Evolutionary conservation across 1,139 yeast genomes (phyloP), one percentile per base, ranked within the genome.

Genomic region (Hyphopichia khmerensis): DNA sequence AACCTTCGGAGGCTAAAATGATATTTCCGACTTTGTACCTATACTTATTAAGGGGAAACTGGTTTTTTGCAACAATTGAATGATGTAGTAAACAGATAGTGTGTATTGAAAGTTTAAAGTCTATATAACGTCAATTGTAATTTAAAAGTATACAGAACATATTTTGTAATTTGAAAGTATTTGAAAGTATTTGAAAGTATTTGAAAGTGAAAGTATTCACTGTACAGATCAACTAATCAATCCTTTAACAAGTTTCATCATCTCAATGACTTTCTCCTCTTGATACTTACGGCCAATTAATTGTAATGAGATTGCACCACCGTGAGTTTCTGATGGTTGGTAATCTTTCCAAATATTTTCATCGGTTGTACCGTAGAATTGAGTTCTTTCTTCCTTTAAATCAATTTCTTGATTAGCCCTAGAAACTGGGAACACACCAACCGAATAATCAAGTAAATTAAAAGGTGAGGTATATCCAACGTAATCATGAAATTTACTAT

Each of bases 251-350:
- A 15, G 55, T 45, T 59, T 55, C 49, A 71, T 63, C 53, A 76
- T 56, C 19, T 64, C 69, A 31, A 81, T 51, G 14, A 77, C 81
- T 52, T 78, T 79, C 56, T 84, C 91, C 51, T 84, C 91, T 51
- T 80, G 77, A 40, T 75, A 71, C 42, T 82, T 68, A 45, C 69
- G 70, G 6, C 84, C 80, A 10, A 82, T 77, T 5, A 84, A 65
- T 62, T 84, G 90, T 19, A 83, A 69, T 17, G 84, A 79, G 8
- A 83, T 84, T 1, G 89, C 88, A 51, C 84, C 79, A 0, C 84
- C 84, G 47, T 80, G 76, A 60, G 75, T 70, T 48, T 77, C 73
- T 40, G 65, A 72, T 2, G 87, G 79, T 48, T 82, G 69, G 60
- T 83, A 84, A 48, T 69, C 64, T 14, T 49, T 45, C 60, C 60